These are phyloP conservation scores for Stagonosporopsis vannaccii DNA, from an alignment of 2,329 filamentous ascomycete species.

Conservation along the genomic window DNA sequence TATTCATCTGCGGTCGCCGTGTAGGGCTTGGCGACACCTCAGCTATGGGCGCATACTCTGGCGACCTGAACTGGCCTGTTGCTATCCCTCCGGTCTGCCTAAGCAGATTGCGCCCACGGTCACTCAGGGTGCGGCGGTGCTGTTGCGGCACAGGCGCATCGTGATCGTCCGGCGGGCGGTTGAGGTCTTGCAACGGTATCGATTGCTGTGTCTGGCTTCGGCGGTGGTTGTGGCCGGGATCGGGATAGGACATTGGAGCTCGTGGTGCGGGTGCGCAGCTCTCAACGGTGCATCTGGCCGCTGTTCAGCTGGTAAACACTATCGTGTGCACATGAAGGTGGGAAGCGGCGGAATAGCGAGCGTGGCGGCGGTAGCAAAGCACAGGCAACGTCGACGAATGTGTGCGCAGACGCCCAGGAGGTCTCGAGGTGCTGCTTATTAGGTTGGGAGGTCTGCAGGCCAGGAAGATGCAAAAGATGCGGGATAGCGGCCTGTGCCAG, in stretches of 20 bases:
- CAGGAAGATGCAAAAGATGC: slow-evolving; percentile 5
- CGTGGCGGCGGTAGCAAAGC: slow-evolving; percentile 12
- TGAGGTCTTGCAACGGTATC: slow-evolving; percentile 72
- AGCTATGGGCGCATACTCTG: slow-evolving; percentile 62
- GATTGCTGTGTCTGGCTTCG: slow-evolving; percentile 63
- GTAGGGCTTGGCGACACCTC: slow-evolving; percentile 61
- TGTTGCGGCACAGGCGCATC: slow-evolving; percentile 39
- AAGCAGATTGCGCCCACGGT: slow-evolving; percentile 57
- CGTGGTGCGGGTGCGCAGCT: slow-evolving; percentile 33
- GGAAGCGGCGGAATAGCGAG: slow-evolving; percentile 9
- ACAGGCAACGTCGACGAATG: neutral
- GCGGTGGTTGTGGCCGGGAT: slow-evolving; percentile 51
- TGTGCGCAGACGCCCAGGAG: neutral
- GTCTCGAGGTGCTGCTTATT: neutral
- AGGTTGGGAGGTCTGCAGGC: slow-evolving; percentile 1
- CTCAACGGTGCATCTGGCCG: slow-evolving; percentile 41
- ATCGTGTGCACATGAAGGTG: slow-evolving; percentile 30
- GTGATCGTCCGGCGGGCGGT: slow-evolving; percentile 45
- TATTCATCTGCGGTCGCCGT: slow-evolving; percentile 48
- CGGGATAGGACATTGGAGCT: slow-evolving; percentile 59
- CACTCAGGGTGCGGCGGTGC: slow-evolving; percentile 56
- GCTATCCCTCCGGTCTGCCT: slow-evolving; percentile 53
- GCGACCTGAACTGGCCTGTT: slow-evolving; percentile 48
- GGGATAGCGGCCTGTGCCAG: slow-evolving; percentile 15
- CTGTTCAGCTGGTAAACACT: slow-evolving; percentile 36